A percentile compares a stretch with the other conserved stretches of the same genome.
Conservation (phyloP, 495 filamentous ascomycete genomes). For the Lasiosphaeris hirsuta region DNA sequence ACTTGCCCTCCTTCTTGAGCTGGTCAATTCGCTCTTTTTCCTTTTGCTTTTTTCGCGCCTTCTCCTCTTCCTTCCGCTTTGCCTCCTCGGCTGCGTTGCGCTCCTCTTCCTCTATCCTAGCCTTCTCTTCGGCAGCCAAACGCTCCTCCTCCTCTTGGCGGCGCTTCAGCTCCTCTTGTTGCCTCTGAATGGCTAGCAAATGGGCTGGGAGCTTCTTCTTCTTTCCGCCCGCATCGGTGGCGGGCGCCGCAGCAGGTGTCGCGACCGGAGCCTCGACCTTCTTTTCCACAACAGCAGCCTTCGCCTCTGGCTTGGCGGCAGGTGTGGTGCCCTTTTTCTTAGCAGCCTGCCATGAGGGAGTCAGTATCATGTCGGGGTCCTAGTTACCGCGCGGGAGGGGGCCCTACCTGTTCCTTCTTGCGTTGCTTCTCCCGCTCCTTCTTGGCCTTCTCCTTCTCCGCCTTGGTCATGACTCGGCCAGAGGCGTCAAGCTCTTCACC, state of each 20-base stretch:
- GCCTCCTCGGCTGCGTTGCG: conserved; percentile 66
- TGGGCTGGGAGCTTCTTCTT: conserved; percentile 91
- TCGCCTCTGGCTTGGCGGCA: conserved; percentile 51
- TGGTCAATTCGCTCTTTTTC: conserved; percentile 96
- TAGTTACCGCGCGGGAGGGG: neutral
- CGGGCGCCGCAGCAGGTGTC: conserved; percentile 35
- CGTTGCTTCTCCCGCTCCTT: conserved; percentile 94
- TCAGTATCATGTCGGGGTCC: conserved; percentile 16
- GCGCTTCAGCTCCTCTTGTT: conserved; percentile 77
- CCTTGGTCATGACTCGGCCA: conserved; percentile 80
- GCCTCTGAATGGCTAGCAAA: conserved; percentile 79
- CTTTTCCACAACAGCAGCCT: conserved; percentile 45
- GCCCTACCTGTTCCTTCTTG: conserved; percentile 80
- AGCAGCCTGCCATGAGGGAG: conserved; percentile 46
- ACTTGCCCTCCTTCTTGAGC: conserved; percentile 91
- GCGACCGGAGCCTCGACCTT: conserved; percentile 33
- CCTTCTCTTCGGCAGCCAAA: conserved; percentile 67
- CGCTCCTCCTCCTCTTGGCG: conserved; percentile 74
- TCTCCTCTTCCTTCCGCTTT: conserved; percentile 46
- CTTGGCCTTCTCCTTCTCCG: conserved; percentile 93
- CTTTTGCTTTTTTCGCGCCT: conserved; percentile 83
- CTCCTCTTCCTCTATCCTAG: conserved; percentile 66
- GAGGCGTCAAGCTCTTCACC: conserved; percentile 55
- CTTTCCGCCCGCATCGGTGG: conserved; percentile 54
- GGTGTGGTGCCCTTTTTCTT: conserved; percentile 63